phyloP scores from a whole-genome alignment of 306 rosid species.

The Castanea crenata region DNA sequence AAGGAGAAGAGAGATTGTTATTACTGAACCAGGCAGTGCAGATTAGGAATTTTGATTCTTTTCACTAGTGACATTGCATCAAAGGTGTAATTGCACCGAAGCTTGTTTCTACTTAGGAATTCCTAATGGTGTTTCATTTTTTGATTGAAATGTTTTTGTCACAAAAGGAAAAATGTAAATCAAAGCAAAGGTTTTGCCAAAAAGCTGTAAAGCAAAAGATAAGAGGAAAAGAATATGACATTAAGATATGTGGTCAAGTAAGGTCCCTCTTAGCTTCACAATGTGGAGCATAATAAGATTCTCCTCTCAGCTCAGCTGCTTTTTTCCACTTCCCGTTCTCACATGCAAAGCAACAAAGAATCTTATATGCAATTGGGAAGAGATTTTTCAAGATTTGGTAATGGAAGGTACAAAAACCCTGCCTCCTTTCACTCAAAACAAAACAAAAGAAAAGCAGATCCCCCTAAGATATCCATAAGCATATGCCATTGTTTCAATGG shows the following conservation, averaged over 20 bases:
- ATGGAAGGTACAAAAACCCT: too few relatives aligned
- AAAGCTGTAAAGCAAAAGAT: slow-evolving; percentile 1
- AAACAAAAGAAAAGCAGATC: slow-evolving; percentile 1
- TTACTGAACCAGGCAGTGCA: too few relatives aligned
- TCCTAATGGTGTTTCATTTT: not conserved
- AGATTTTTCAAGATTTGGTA: not conserved
- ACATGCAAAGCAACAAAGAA: slow-evolving; percentile 10
- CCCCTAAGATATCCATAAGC: slow-evolving; percentile 20
- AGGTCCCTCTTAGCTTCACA: not conserved
- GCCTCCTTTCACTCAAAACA: not conserved
- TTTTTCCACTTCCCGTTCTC: slow-evolving; percentile 4
- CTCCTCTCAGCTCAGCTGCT: slow-evolving; percentile 9
- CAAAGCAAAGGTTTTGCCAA: not conserved
- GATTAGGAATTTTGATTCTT: too few relatives aligned
- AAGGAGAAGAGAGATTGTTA: too few relatives aligned
- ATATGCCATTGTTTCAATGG: slow-evolving; percentile 36
- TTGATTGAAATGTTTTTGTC: not conserved
- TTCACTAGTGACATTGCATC: too few relatives aligned
- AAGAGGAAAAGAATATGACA: slow-evolving; percentile 25
- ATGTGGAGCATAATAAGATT: slow-evolving; percentile 6
- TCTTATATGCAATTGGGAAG: not conserved
- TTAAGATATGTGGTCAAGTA: slow-evolving; percentile 23
- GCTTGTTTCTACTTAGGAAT: too few relatives aligned
- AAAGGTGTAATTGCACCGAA: too few relatives aligned
- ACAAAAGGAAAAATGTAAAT: not conserved